phyloP scores from a whole-genome alignment of 768 basidiomycete species.

The Tylopilus felleus region DNA sequence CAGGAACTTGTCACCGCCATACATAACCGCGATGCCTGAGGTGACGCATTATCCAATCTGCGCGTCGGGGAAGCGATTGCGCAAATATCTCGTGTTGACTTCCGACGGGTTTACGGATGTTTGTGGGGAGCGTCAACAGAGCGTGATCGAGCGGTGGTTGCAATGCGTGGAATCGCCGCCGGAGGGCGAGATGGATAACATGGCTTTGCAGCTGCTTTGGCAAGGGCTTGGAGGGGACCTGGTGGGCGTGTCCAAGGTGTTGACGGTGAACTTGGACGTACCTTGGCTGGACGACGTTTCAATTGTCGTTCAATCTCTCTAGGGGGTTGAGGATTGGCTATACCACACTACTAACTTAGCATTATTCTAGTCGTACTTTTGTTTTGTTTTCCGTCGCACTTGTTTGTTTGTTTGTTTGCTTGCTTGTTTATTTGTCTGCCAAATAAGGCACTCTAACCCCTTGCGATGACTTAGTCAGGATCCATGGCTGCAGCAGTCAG shows the following conservation, averaged over 20 bases:
- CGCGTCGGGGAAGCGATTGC: slow-evolving; percentile 22
- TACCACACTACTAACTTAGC: background rate
- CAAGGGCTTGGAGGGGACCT: slow-evolving; percentile 55
- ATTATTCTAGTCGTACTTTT: background rate
- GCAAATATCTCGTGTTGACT: slow-evolving; percentile 58
- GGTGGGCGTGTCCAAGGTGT: slow-evolving; percentile 49
- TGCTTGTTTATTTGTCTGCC: background rate
- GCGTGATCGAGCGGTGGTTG: slow-evolving; percentile 53
- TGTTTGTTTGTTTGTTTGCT: slow-evolving; percentile 5
- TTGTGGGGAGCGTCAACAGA: slow-evolving; percentile 47
- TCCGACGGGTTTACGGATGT: slow-evolving; percentile 68
- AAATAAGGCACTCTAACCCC: slow-evolving; percentile 1
- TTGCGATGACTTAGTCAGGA: slow-evolving; percentile 2
- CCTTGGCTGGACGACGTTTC: slow-evolving; percentile 70
- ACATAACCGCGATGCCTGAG: slow-evolving; percentile 63
- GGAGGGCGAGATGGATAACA: slow-evolving; percentile 34
- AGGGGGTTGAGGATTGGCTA: background rate
- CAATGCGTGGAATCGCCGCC: slow-evolving; percentile 36
- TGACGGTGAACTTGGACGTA: slow-evolving; percentile 62
- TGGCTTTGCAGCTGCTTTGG: slow-evolving; percentile 57
- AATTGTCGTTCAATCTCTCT: slow-evolving; percentile 60
- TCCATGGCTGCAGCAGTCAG: background rate
- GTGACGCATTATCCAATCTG: slow-evolving; percentile 54
- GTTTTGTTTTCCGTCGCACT: background rate
- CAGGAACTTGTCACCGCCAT: slow-evolving; percentile 62